A percentile compares a stretch with the other conserved stretches of the same genome.
phyloP scores from a whole-genome alignment of 1,284 basidiomycete species.

The Austroboletus rostrupii region DNA sequence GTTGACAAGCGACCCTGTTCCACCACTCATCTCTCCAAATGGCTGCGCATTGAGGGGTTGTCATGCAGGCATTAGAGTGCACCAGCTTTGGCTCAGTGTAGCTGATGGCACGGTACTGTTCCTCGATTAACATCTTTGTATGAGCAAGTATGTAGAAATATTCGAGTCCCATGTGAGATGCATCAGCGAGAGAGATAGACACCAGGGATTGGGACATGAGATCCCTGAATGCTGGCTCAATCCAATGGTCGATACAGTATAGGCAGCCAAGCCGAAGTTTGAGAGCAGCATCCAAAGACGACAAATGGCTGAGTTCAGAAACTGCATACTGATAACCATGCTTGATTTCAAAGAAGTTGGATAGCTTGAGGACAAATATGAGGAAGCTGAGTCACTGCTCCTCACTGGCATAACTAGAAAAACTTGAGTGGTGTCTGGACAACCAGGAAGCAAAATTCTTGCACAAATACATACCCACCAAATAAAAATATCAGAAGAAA shows the following conservation, averaged over 20 bases:
- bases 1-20: background rate
- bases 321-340: constrained; percentile 3
- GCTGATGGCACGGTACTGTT: background rate
- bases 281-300: background rate
- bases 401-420: constrained; percentile 1
- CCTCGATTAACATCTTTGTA: constrained; percentile 1
- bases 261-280: constrained; percentile 6
- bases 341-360: constrained; percentile 3
- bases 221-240: constrained; percentile 6
- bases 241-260: constrained; percentile 6
- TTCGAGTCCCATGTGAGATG: background rate
- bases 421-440: background rate
- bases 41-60: background rate
- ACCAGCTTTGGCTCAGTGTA: background rate
- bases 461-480: constrained; percentile 1
- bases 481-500: constrained; percentile 6
- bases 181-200: background rate
- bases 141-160: constrained; percentile 2
- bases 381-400: background rate
- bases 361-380: constrained; percentile 7
- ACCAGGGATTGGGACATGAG: background rate
- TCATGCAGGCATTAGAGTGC: background rate
- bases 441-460: background rate
- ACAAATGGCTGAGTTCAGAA: background rate
- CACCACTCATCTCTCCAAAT: constrained; percentile 2